A percentile compares a stretch with the other conserved stretches of the same genome.
These are phyloP conservation scores for Solanum aculeatissimum DNA, from an alignment of 305 asterid species.

Conservation along the genomic window DNA sequence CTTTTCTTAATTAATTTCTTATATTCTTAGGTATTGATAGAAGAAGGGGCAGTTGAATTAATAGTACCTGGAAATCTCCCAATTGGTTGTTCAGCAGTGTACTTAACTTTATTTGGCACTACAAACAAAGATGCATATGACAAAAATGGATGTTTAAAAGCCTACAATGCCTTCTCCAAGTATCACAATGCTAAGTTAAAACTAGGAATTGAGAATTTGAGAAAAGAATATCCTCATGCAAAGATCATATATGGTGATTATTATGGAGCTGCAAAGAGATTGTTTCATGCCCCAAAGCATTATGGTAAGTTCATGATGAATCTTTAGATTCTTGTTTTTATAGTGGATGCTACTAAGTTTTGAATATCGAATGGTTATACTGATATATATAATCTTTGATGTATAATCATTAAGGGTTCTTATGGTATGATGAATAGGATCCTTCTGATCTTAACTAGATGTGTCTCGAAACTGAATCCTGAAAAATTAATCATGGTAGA, in stretches of 20 bases:
- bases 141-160: constrained; percentile 48
- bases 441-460: neutral
- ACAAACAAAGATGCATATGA: constrained; percentile 40
- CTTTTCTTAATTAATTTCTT: neutral
- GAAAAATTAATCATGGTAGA: neutral
- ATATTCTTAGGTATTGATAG: constrained; percentile 34
- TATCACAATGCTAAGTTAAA: constrained; percentile 51
- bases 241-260: constrained; percentile 67
- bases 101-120: constrained; percentile 46
- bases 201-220: constrained; percentile 29
- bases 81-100: constrained; percentile 62
- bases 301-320: constrained; percentile 26
- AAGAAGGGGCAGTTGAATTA: constrained; percentile 59
- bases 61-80: constrained; percentile 75
- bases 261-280: constrained; percentile 46
- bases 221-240: constrained; percentile 41
- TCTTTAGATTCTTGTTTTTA: neutral
- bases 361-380: neutral
- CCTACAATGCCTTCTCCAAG: constrained; percentile 44
- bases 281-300: constrained; percentile 41
- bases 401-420: neutral
- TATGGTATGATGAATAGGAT: neutral
- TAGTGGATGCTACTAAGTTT: neutral
- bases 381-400: neutral
- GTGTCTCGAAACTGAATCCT: neutral